These are phyloP conservation scores for Alnus glutinosa DNA, from an alignment of 306 rosid species.

Conservation along the genomic window DNA sequence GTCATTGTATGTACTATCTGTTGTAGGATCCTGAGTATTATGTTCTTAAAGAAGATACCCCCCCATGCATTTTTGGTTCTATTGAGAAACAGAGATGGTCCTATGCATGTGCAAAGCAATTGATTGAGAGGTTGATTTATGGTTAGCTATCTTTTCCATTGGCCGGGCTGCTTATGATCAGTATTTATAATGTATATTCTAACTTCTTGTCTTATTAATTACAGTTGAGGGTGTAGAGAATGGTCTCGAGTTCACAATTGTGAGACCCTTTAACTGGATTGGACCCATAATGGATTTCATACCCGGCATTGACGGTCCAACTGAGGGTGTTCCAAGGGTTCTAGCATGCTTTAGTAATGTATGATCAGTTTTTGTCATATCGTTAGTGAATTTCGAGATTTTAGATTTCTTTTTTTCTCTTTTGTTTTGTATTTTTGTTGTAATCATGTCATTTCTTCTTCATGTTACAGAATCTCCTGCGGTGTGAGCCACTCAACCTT, in stretches of 20 bases:
- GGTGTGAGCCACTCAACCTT: conserved; percentile 90
- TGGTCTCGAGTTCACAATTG: conserved; percentile 85
- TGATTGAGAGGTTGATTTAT: conserved; percentile 89
- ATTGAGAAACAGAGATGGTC: conserved; percentile 98
- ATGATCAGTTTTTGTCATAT: conserved; percentile 18
- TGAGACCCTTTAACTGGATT: conserved; percentile 93
- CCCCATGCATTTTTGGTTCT: conserved; percentile 93
- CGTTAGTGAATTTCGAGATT: not conserved
- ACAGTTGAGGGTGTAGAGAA: conserved; percentile 96
- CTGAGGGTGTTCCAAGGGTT: conserved; percentile 97
- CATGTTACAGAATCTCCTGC: conserved; percentile 73
- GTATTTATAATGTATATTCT: conserved; percentile 13
- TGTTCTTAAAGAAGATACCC: conserved; percentile 72
- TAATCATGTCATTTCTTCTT: conserved; percentile 28
- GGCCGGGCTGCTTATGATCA: not conserved
- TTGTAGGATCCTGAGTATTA: conserved; percentile 79
- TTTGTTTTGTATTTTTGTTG: not conserved
- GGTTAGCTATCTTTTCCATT: conserved; percentile 42
- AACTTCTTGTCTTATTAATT: conserved; percentile 7
- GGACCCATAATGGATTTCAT: conserved; percentile 98
- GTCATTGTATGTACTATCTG: conserved; percentile 13
- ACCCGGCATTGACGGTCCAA: conserved; percentile 95
- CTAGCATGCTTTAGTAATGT: conserved; percentile 95
- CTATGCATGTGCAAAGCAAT: conserved; percentile 92
- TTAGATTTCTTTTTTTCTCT: not conserved